These are phyloP conservation scores for Penstemon davidsonii DNA, from an alignment of 257 asterid species.

Conservation along the genomic window DNA sequence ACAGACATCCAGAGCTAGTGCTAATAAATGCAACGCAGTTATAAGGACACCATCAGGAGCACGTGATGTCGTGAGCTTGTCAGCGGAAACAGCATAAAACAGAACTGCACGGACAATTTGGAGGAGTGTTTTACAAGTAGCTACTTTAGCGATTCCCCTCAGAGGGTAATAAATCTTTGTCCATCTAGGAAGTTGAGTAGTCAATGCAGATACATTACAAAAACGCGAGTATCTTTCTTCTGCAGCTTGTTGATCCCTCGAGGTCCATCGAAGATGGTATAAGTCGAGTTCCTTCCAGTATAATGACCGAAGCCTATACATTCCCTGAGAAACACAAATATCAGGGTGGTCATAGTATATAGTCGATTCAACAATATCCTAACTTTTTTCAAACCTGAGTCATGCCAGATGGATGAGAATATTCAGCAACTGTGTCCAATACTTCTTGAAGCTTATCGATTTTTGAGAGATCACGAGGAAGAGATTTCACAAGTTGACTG, in stretches of 20 bases:
- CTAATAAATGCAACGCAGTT: conserved; percentile 81
- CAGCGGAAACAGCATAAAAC: conserved; percentile 73
- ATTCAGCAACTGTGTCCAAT: conserved; percentile 74
- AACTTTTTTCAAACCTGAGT: conserved; percentile 61
- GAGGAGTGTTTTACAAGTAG: conserved; percentile 74
- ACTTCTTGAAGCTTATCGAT: conserved; percentile 74
- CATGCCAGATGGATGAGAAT: conserved; percentile 95
- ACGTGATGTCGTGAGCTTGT: conserved; percentile 52
- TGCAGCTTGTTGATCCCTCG: conserved; percentile 86
- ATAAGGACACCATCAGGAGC: conserved; percentile 85
- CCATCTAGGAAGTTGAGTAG: conserved; percentile 91
- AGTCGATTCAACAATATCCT: too few relatives aligned
- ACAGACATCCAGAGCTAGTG: conserved; percentile 81
- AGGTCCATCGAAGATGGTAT: conserved; percentile 95
- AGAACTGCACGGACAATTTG: conserved; percentile 82
- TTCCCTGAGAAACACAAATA: conserved; percentile 60
- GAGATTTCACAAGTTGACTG: conserved; percentile 90
- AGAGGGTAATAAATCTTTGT: conserved; percentile 78
- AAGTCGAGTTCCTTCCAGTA: conserved; percentile 94
- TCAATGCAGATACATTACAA: conserved; percentile 75
- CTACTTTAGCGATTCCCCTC: conserved; percentile 74
- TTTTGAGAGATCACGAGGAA: conserved; percentile 84
- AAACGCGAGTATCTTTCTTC: conserved; percentile 89
- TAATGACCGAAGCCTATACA: conserved; percentile 65
- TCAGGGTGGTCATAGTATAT: conserved; percentile 11